phyloP scores from a whole-genome alignment of 345 rosid genomes.

The Linum trigynum region DNA sequence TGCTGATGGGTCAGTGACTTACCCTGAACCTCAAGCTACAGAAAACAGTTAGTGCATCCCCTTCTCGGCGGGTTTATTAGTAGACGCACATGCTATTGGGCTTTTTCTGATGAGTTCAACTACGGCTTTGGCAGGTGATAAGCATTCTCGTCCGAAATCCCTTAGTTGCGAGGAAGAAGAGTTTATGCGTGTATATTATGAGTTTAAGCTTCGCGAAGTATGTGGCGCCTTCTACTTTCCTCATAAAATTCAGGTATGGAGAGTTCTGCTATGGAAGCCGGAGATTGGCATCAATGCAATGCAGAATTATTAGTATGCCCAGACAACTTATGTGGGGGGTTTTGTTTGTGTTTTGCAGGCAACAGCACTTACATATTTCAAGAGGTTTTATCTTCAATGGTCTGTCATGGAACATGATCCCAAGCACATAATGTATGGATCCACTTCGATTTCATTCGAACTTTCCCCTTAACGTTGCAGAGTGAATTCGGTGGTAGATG shows the following conservation, averaged over 20 bases:
- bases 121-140: slow-evolving; percentile 41
- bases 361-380: slow-evolving; percentile 87
- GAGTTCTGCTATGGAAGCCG: background rate
- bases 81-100: background rate
- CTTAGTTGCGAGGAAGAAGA: slow-evolving; percentile 80
- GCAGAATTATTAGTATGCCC: slow-evolving; percentile 4
- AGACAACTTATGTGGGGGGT: background rate
- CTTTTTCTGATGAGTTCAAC: background rate
- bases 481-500: background rate
- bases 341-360: slow-evolving; percentile 46
- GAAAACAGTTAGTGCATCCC: slow-evolving; percentile 36
- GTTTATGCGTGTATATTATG: slow-evolving; percentile 80
- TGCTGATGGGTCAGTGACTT: slow-evolving; percentile 68
- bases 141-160: slow-evolving; percentile 71
- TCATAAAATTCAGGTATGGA: slow-evolving; percentile 81
- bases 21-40: slow-evolving; percentile 47
- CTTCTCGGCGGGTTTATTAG: background rate
- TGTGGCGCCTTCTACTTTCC: slow-evolving; percentile 94
- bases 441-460: slow-evolving; percentile 14
- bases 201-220: slow-evolving; percentile 87
- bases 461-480: background rate
- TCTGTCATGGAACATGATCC: slow-evolving; percentile 99
- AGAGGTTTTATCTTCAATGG: slow-evolving; percentile 95
- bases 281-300: background rate
- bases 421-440: slow-evolving; percentile 72